Evolutionary conservation across 257 asterid genomes (phyloP).

Genomic region (Lycium ferocissimum): DNA sequence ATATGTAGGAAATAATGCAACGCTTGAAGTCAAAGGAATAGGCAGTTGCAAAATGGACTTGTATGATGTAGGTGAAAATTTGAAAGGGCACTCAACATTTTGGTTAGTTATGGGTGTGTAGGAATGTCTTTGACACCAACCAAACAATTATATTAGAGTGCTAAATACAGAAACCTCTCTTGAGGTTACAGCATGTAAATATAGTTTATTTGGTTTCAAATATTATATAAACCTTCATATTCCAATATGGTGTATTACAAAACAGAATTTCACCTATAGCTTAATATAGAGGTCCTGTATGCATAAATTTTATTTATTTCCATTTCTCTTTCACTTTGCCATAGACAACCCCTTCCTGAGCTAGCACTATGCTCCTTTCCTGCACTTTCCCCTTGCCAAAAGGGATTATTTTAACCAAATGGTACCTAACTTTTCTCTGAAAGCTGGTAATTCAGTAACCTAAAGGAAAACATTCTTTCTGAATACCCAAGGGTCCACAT

Average conservation of each 20-base stretch:
- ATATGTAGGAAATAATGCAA: no score
- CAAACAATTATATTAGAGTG: not conserved
- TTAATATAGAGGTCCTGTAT: not conserved
- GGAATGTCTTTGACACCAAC: not conserved
- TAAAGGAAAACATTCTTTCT: not conserved
- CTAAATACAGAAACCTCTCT: not conserved
- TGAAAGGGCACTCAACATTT: not conserved
- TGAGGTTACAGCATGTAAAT: not conserved
- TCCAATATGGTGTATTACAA: not conserved
- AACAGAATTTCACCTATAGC: not conserved
- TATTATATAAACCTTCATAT: not conserved
- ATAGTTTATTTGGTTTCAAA: conserved; percentile 5
- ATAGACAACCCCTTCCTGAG: not conserved
- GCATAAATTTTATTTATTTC: not conserved
- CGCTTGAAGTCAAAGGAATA: no score
- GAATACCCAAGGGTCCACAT: not conserved
- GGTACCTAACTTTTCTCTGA: not conserved
- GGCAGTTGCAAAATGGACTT: no score
- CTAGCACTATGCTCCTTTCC: not conserved
- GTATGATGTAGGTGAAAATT: not conserved
- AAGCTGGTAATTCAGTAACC: not conserved
- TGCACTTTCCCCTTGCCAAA: not conserved
- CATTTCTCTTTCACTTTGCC: not conserved
- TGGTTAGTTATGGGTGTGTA: conserved; percentile 6
- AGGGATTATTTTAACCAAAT: not conserved